Base-by-base conservation (phyloP, 139 green algal genomes). In the Ettlia oleoabundans region DNA sequence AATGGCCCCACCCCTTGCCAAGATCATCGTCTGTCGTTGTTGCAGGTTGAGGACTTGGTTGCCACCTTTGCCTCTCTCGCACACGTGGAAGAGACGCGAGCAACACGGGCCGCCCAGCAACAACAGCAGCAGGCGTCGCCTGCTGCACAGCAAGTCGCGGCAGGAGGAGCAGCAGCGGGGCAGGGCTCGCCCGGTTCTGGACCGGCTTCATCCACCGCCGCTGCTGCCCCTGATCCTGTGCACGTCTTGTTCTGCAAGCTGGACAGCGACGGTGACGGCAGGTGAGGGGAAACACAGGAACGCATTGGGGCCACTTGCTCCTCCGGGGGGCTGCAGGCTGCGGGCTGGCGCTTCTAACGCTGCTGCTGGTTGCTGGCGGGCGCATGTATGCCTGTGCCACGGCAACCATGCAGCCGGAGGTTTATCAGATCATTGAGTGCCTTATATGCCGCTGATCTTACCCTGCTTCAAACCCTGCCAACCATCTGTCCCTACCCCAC, bases 41-140 rank as follows among this genome's bases (percentile, higher is more conserved):
- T 37, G 35, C 53, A 80, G 73, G 63, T 80, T 51, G 52, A 80
- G 18, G 73, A 80, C 35, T 26, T 80, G 52, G 73, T 68, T 22
- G 73, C 73, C 1, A 80, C 73, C 9, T 80, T 80, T 35, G 32
- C 37, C 6, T 66, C 73, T 1, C 73, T 81, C 55, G 75, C 75
- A 0, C 38, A 58, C 30, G 55, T 71, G 58, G 75, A 81, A 40
- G 58, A 71, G 58, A n/a, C 41, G 58, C 75, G 76, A 0, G 24
- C 10, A 1, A 42, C 62, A 19, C 42, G 76, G 0, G 61, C 6
- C 32, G 55, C 18, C 4, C 1, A 37, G 76, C 28, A 7, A 3
- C 9, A 28, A 15, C n/a, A 33, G 32, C 63, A 52, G 51, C 37
- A n/a, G 37, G 9, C 37, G 66, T 2, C 41, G 32, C 15, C 41